phyloP scores from a whole-genome alignment of 2,329 filamentous ascomycete species.

The Aspergillus sp. region DNA sequence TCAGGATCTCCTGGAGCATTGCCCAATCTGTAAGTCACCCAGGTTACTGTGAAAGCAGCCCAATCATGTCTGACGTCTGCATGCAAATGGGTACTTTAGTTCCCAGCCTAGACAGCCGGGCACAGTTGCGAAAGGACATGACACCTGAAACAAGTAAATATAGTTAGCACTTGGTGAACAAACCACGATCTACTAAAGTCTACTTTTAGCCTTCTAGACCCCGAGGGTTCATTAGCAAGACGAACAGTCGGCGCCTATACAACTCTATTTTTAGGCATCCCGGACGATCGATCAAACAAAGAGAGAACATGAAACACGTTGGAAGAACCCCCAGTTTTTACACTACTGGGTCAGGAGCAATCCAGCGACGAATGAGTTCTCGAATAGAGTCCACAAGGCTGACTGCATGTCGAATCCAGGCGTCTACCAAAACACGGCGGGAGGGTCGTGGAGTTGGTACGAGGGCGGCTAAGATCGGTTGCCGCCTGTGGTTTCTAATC shows the following conservation, averaged over 20 bases:
- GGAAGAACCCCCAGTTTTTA: not conserved
- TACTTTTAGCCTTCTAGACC: not conserved
- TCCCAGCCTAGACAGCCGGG: too few species aligned
- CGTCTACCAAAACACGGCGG: not conserved
- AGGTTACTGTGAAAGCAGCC: too few species aligned
- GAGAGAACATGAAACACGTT: not conserved
- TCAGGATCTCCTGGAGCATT: too few species aligned
- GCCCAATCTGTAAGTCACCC: too few species aligned
- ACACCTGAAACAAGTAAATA: too few species aligned
- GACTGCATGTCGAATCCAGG: not conserved
- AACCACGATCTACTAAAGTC: not conserved
- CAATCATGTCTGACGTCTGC: too few species aligned
- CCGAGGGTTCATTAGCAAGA: not conserved
- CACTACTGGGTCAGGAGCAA: not conserved
- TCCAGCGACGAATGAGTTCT: not conserved
- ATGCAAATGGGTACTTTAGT: too few species aligned
- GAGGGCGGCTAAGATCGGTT: slow-evolving; percentile 1
- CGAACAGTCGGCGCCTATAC: not conserved
- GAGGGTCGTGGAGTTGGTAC: not conserved
- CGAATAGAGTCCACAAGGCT: not conserved
- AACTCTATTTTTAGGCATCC: not conserved
- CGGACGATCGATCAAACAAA: not conserved
- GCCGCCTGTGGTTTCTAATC: slow-evolving; percentile 2
- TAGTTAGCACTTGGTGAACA: too few species aligned
- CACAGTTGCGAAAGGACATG: not conserved